phyloP scores from a whole-genome alignment of 805 yeast genomes.

The Starmerella sp. region DNA sequence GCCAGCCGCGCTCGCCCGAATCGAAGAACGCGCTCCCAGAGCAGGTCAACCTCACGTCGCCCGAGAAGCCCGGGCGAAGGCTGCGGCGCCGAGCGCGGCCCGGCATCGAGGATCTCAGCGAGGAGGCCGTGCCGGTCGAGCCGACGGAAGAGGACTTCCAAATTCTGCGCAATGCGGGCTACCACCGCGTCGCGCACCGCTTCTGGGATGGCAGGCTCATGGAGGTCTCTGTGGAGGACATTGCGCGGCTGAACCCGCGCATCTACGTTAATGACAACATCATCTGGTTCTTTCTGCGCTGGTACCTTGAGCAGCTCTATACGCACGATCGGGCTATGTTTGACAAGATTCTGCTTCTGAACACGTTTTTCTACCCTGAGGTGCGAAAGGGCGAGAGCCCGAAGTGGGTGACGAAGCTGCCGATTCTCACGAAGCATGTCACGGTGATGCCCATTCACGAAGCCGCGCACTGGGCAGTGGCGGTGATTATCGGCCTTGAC shows the following conservation, averaged over 20 bases:
- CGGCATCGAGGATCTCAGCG: background rate
- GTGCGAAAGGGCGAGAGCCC: constrained; percentile 41
- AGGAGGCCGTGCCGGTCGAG: constrained; percentile 7
- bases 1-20: background rate
- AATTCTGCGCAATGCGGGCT: constrained; percentile 6
- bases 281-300: constrained; percentile 65
- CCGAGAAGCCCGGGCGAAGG: background rate
- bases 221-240: constrained; percentile 57
- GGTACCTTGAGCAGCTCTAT: constrained; percentile 26
- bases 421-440: constrained; percentile 46
- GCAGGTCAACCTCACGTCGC: background rate
- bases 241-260: constrained; percentile 62
- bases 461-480: constrained; percentile 77
- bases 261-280: constrained; percentile 86
- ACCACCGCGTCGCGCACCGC: constrained; percentile 6
- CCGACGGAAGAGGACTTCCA: constrained; percentile 13
- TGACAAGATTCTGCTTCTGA: constrained; percentile 46
- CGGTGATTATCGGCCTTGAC: constrained; percentile 38
- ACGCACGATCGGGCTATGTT: constrained; percentile 26
- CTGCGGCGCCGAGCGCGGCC: background rate
- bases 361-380: constrained; percentile 73
- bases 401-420: constrained; percentile 62
- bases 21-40: background rate
- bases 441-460: constrained; percentile 75
- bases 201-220: constrained; percentile 47